Evolutionary conservation across 495 filamentous ascomycete species (phyloP).

Genomic region (Hamigera avellanea): DNA sequence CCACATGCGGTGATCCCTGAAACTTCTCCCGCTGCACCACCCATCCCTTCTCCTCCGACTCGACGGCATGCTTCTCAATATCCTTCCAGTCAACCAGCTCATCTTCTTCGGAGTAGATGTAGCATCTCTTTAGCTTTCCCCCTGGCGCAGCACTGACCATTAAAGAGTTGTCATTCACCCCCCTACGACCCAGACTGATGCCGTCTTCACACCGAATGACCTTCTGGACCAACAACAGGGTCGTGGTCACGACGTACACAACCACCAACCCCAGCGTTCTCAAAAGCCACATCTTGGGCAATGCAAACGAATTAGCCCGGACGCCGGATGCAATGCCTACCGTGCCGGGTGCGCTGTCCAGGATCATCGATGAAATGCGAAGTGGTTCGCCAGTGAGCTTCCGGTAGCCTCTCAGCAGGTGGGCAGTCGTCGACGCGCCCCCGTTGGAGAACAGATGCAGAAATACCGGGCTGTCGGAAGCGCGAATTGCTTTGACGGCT

Average conservation of each 20-base stretch:
- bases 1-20: conserved; percentile 28
- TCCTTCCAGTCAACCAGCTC: conserved; percentile 25
- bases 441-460: conserved; percentile 37
- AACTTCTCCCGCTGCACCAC: conserved; percentile 28
- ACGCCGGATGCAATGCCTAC: conserved; percentile 15
- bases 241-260: conserved; percentile 13
- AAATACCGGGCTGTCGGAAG: conserved; percentile 18
- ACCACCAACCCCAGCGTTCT: conserved; percentile 15
- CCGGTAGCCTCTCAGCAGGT: conserved; percentile 23
- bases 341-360: conserved; percentile 33
- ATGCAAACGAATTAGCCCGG: conserved; percentile 24
- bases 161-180: conserved; percentile 19
- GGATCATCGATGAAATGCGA: conserved; percentile 22
- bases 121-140: conserved; percentile 17
- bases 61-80: conserved; percentile 30
- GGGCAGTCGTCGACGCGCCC: conserved; percentile 18
- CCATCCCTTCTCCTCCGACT: conserved; percentile 24
- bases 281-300: conserved; percentile 23
- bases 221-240: conserved; percentile 6
- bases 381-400: conserved; percentile 18
- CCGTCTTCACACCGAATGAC: conserved; percentile 13
- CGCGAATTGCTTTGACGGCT: conserved; percentile 24
- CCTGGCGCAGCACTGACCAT: conserved; percentile 11
- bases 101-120: conserved; percentile 36
- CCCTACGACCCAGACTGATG: conserved; percentile 14